Base-by-base conservation (phyloP, 73 alveolate species). In the Loxodes magnus region DNA sequence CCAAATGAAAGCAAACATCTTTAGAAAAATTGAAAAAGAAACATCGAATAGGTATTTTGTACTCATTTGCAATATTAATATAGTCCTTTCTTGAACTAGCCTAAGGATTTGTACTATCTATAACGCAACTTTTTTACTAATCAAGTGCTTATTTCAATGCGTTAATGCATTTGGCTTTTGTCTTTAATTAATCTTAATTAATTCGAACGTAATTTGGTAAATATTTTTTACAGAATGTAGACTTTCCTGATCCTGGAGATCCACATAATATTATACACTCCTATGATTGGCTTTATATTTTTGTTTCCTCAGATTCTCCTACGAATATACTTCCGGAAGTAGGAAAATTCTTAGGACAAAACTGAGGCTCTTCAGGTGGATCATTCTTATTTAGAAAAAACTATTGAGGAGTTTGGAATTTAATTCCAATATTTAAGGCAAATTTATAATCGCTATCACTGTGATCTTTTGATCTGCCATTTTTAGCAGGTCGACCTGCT, bases 161-260 rank as follows among this genome's bases (percentile, higher is more conserved):
- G 53, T 86, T 67, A 52, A 67, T 51, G 65, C 96, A 86, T 63
- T 89, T 93, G 36, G 77, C 87, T 48, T 73, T 82, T 3, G 95
- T 71, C 73, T 86, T 89, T 9, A 93, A 74, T 35, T 87, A 77
- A 61, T 93, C 99, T 52, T 87, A 84, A 53, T 93, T 90, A 7
- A 93, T 89, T 43, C 99, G 64, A 4, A 67, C 78, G 62, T 90
- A 90, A 2, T 71, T 81, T 6, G 81, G 58, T 12, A 93, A 62
- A 67, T 75, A 34, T 41, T 87, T 82, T 49, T 71, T 74, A 69
- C 89, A 65, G 68, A 90, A 90, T 10, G 97, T 90, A 9, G 96
- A 73, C 67, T 93, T 93, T 2, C 99, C 99, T 16, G 94, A 62
- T 6, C 98, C 98, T 16, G 98, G 97, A 21, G 96, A 35, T 3